Percentiles rank a stretch among this genome's conserved stretches.
phyloP scores from a whole-genome alignment of 1,284 basidiomycete genomes.

The Meira nashicola region DNA sequence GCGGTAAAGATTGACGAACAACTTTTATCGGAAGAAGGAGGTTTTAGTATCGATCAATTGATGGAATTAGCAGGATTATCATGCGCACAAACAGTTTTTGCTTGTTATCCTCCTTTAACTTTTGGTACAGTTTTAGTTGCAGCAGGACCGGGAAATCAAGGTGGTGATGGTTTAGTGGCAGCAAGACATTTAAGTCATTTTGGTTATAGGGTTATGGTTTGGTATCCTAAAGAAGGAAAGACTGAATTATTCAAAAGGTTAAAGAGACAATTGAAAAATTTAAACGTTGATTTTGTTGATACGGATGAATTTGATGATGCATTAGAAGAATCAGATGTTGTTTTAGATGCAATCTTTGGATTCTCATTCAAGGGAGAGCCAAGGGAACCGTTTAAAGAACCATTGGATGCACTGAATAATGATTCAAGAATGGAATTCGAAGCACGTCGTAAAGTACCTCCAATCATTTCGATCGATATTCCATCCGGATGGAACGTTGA shows the following conservation, averaged over 20 bases:
- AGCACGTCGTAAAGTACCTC: conserved; percentile 20
- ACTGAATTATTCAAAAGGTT: conserved; percentile 59
- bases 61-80: conserved; percentile 98
- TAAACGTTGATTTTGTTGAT: conserved; percentile 63
- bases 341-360: conserved; percentile 93
- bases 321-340: conserved; percentile 68
- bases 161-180: conserved; percentile 93
- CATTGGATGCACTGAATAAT: conserved; percentile 63
- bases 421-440: conserved; percentile 44
- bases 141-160: conserved; percentile 80
- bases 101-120: conserved; percentile 65
- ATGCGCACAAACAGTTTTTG: conserved; percentile 81
- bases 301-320: conserved; percentile 59
- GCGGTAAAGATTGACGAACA: conserved; percentile 42
- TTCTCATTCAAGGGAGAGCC: conserved; percentile 79
- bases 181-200: conserved; percentile 71
- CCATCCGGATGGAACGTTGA: conserved; percentile 95
- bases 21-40: conserved; percentile 37
- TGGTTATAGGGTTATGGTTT: conserved; percentile 42
- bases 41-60: conserved; percentile 60
- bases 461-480: conserved; percentile 68
- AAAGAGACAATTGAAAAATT: conserved; percentile 78
- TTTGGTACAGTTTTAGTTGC: conserved; percentile 78
- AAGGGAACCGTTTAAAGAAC: conserved; percentile 78
- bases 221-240: conserved; percentile 48